Conservation (phyloP, 768 basidiomycete genomes). For the Trametes meyenii region DNA sequence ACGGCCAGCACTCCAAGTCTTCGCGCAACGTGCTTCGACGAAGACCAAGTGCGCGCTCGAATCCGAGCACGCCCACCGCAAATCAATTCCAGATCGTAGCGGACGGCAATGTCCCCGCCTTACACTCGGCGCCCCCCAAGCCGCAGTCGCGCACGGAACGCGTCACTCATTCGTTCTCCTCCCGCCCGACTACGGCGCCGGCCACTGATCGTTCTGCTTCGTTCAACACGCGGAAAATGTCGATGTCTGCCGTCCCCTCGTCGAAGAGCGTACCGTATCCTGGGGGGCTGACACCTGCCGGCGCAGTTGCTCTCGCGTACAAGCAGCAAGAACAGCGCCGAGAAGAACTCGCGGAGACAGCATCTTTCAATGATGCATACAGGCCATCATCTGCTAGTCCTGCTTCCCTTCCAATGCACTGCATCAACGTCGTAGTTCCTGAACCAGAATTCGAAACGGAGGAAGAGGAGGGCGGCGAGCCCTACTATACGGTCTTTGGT, state of each 20-base stretch:
- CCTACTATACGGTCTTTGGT: constrained; percentile 64
- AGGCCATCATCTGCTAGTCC: constrained; percentile 11
- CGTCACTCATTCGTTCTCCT: background rate
- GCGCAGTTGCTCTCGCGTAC: constrained; percentile 50
- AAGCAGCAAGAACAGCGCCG: constrained; percentile 45
- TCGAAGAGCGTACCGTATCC: background rate
- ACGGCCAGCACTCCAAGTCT: constrained; percentile 9
- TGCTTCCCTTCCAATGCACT: constrained; percentile 2
- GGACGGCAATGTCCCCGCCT: background rate
- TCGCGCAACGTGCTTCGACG: constrained; percentile 27
- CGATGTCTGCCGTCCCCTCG: background rate
- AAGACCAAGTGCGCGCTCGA: constrained; percentile 27
- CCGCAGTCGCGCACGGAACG: background rate
- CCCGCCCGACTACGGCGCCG: constrained; percentile 5
- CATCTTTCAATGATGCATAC: constrained; percentile 32
- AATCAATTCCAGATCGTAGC: constrained; percentile 8
- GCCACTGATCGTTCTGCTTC: background rate
- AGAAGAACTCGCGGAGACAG: constrained; percentile 34
- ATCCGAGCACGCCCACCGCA: constrained; percentile 25
- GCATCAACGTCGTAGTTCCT: constrained; percentile 4
- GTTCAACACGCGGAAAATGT: constrained; percentile 9
- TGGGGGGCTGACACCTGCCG: constrained; percentile 46
- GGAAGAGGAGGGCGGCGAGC: constrained; percentile 34
- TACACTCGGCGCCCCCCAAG: constrained; percentile 2
- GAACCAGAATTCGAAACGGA: constrained; percentile 19